phyloP scores from a whole-genome alignment of 2,329 filamentous ascomycete species.

The Aspergillus phoenicis region DNA sequence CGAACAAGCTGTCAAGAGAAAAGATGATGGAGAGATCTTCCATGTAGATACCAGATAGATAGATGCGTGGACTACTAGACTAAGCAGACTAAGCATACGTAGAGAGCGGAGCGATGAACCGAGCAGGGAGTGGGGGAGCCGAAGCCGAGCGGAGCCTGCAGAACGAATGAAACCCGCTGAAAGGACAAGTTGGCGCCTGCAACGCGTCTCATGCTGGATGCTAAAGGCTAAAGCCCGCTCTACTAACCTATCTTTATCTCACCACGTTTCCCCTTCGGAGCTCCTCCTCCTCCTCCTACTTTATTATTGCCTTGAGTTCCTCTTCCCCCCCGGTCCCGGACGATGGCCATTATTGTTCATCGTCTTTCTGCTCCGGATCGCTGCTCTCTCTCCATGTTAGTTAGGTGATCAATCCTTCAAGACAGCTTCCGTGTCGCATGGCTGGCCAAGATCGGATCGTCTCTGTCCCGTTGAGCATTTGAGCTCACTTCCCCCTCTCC shows the following conservation, averaged over 20 bases:
- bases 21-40: too few species aligned
- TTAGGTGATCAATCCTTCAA: not conserved
- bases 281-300: not conserved
- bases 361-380: conserved; percentile 1
- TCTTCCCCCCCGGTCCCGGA: conserved; percentile 7
- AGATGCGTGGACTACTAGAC: too few species aligned
- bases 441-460: conserved; percentile 27
- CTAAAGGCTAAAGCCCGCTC: too few species aligned
- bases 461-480: conserved; percentile 22
- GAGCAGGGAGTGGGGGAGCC: not conserved
- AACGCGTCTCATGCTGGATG: conserved; percentile 2
- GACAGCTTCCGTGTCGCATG: conserved; percentile 26
- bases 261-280: not conserved
- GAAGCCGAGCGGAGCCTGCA: not conserved
- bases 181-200: conserved; percentile 29
- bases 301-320: not conserved
- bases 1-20: too few species aligned
- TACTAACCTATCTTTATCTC: not conserved
- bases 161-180: conserved; percentile 9
- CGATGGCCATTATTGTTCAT: conserved; percentile 15
- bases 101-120: not conserved
- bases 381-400: conserved; percentile 13
- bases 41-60: too few species aligned
- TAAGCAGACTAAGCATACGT: too few species aligned
- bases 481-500: conserved; percentile 16